Conservation (phyloP, 2,329 filamentous ascomycete species). For the Cladobotryum mycophilum region DNA sequence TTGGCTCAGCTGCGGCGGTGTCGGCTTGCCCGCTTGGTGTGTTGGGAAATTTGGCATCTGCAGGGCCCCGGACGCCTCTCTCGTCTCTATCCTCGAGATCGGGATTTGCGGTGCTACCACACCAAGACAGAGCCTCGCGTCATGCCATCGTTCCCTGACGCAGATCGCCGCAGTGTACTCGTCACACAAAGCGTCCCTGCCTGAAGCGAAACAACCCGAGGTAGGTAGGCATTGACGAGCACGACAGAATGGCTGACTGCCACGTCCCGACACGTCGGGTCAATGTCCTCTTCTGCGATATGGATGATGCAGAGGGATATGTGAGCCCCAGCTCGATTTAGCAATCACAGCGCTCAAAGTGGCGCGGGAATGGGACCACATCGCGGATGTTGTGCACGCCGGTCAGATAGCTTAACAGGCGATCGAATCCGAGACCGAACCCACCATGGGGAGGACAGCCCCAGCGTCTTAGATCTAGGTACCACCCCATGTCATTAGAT, state of each 20-base stretch:
- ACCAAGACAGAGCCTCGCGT: conserved; percentile 10
- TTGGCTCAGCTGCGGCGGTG: conserved; percentile 4
- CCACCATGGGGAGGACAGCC: conserved; percentile 89
- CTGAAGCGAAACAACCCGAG: conserved; percentile 12
- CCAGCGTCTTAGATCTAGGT: conserved; percentile 79
- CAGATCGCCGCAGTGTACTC: conserved; percentile 10
- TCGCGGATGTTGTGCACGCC: conserved; percentile 80
- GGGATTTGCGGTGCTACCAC: conserved; percentile 10
- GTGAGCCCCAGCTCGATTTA: conserved; percentile 21
- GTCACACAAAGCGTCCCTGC: conserved; percentile 7
- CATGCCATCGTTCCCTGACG: conserved; percentile 12
- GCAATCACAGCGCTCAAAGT: conserved; percentile 57
- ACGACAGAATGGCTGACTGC: conserved; percentile 9
- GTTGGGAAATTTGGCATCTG: conserved; percentile 10
- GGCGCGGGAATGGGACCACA: conserved; percentile 79
- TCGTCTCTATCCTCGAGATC: conserved; percentile 12
- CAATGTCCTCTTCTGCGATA: conserved; percentile 8
- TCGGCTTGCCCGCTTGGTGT: conserved; percentile 11
- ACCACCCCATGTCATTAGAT: conserved; percentile 61
- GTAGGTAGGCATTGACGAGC: conserved; percentile 14
- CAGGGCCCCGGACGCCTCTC: conserved; percentile 6
- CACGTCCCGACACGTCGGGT: conserved; percentile 12
- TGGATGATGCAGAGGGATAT: not conserved
- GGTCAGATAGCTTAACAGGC: conserved; percentile 74
- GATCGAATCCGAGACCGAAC: conserved; percentile 85